A percentile compares a stretch with the other conserved stretches of the same genome.
Conservation (phyloP, 2,329 filamentous ascomycete species). For the Simplicillium aogashimaense region DNA sequence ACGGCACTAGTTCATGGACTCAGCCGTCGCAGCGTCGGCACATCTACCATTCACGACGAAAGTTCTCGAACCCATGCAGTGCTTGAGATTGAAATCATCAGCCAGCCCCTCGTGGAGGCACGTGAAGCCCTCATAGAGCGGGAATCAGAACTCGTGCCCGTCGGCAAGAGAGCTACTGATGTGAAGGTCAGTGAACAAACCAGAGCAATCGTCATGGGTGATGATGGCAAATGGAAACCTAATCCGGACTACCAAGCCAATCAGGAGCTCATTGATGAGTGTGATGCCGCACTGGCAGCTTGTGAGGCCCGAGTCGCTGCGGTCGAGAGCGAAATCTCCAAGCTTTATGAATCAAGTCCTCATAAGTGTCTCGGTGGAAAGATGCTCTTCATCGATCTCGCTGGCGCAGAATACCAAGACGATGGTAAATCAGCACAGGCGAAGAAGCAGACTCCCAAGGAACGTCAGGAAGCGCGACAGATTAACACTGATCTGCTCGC, state of each 20-base stretch:
- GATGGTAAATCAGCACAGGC: constrained; percentile 11
- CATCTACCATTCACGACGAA: constrained; percentile 30
- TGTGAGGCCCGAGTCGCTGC: constrained; percentile 20
- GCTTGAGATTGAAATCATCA: constrained; percentile 30
- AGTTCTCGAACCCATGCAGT: constrained; percentile 34
- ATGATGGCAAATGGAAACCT: constrained; percentile 20
- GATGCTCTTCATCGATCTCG: constrained; percentile 33
- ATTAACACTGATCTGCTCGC: constrained; percentile 34
- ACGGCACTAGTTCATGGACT: constrained; percentile 18
- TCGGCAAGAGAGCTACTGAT: constrained; percentile 16
- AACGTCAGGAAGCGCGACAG: constrained; percentile 28
- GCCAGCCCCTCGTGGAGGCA: constrained; percentile 20
- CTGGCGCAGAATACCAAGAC: constrained; percentile 31
- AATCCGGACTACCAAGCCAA: constrained; percentile 24
- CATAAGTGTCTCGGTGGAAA: constrained; percentile 26
- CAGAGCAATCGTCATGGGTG: constrained; percentile 15
- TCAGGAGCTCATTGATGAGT: constrained; percentile 26
- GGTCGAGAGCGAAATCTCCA: constrained; percentile 21
- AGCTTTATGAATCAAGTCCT: constrained; percentile 4
- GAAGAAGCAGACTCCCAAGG: constrained; percentile 23
- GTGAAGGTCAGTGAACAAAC: constrained; percentile 7
- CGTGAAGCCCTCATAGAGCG: constrained; percentile 26
- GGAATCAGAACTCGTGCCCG: constrained; percentile 31
- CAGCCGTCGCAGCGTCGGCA: constrained; percentile 19
- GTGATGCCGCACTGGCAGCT: constrained; percentile 24